Evolutionary conservation across 352 stramenopile species (phyloP), one percentile per base, ranked within the genome.

Genomic region (Phytopythium cucurbitacearum): DNA sequence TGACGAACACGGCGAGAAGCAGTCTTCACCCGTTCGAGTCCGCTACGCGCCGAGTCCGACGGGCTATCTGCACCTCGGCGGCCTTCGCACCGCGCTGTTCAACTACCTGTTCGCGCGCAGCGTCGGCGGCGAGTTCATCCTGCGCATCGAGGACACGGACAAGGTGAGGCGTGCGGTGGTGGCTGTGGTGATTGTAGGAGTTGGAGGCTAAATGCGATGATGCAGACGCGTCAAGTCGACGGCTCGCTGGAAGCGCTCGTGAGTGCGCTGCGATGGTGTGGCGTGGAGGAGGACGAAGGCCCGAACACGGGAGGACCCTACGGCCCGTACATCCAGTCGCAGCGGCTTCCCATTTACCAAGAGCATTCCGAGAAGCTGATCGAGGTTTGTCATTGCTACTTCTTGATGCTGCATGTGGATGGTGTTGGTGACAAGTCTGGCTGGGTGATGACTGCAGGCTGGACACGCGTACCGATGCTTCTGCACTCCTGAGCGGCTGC

Each of bases 401-500:
- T 28, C 21, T 28, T 28, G 21, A 28, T 28, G 21, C 21, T 28
- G 21, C 21, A 28, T 28, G 21, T 28, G 21, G 21, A 28, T 28
- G 21, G 21, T 28, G 21, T 28, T 28, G 21, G 21, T 28, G 21
- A 28, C 21, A 28, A 28, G 2, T 28, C 2, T 28, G 21, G 21
- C 21, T 28, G 21, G 21, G 21, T 28, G 21, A 2, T 2, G 21
- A 28, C 2, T 28, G 21, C 51, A 96, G 79, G 75, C 69, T 56
- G 88, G 91, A 3, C 91, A 98, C 49, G 97, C 96, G 13, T 99
- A 99, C 58, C 87, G 88, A 5, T 99, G 97, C 70, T 99, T 99
- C 65, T 99, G 94, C 68, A 89, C 95, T 4, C 76, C 92, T 3
- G 95, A 99, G 62, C 93, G 98, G 40, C 77, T 99, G 40, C 76